Percentiles rank a stretch among this genome's conserved stretches.
These are phyloP conservation scores for Trichoderma endophyticum DNA, from an alignment of 2,329 filamentous ascomycete species.

Conservation along the genomic window DNA sequence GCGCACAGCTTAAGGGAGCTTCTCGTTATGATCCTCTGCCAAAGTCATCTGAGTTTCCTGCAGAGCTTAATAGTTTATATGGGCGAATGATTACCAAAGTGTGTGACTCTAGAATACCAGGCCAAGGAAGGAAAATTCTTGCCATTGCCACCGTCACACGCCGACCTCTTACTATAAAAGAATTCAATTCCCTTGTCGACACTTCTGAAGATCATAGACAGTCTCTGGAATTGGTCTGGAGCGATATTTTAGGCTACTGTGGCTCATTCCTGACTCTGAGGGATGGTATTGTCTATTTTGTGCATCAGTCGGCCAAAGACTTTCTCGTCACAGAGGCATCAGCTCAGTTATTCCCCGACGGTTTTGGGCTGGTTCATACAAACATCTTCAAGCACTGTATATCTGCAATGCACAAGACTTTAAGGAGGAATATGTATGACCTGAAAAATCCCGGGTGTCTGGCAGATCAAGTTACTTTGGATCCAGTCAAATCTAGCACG, in stretches of 20 bases:
- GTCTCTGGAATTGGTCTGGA: neutral
- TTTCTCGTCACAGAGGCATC: neutral
- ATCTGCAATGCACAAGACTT: neutral
- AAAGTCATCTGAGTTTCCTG: neutral
- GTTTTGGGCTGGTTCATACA: neutral
- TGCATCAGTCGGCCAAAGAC: neutral
- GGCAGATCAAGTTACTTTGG: neutral
- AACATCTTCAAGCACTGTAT: neutral
- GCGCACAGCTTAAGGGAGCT: neutral
- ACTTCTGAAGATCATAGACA: neutral
- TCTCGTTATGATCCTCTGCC: neutral
- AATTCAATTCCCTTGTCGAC: neutral
- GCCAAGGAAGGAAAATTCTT: neutral
- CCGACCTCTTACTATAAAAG: neutral
- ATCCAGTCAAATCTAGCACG: neutral
- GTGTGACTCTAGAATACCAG: rapidly evolving
- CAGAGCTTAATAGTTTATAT: neutral
- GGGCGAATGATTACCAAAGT: neutral
- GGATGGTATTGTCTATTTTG: neutral
- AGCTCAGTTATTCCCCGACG: neutral
- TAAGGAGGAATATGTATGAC: neutral
- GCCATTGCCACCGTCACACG: neutral
- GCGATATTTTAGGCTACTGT: neutral
- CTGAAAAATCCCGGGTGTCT: neutral
- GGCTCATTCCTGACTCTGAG: neutral